Base-by-base conservation (phyloP, 768 basidiomycete genomes). In the Mycena polygramma region DNA sequence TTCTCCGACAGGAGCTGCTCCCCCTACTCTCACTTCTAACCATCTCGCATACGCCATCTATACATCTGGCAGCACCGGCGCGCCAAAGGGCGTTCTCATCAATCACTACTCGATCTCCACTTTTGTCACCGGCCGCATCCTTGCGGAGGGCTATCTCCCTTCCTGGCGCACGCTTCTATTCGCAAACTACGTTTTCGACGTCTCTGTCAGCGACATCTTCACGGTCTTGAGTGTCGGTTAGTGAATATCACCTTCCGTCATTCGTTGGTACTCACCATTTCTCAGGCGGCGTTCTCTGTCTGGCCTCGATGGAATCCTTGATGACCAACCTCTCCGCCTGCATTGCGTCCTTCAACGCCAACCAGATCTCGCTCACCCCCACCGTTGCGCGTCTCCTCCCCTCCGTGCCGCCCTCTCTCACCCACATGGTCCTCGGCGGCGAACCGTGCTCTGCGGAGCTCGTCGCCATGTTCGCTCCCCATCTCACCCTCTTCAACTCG, bases 401-500 rank as follows among this genome's bases (percentile, higher is more conserved):
- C n/a, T 17, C 52, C 8, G 41, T 58, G 3, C 57, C 57, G 22
- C 57, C 57, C 9, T 58, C 43, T 30, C 58, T 60, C 46, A 60
- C 41, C 22, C 58, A 60, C 14, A 60, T 45, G 58, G 58, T 49
- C 15, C 58, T 60, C 4, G 58, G 43, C 58, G 58, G 58, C 5
- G 58, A 60, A 46, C 43, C 58, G 3, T 60, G 58, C 37, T 36
- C 41, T n/a, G 57, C 37, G 9, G 57, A 58, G 41, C 57, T 58
- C 30, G 57, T 58, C 36, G 57, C 57, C 37, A 58, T 39, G 36
- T 58, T 58, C 36, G 41, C 37, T 7, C 57, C 57, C 19, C 57
- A 60, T 43, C 41, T 60, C 22, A 60, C 41, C 5, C 54, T 57
- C 35, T 57, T 57, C 54, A 37, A 57, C 35, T 57, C 54, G 15